Evolutionary conservation across 78 protist genomes (phyloP), one percentile per base, ranked within the genome.

Genomic region (Thecamonas trahens): DNA sequence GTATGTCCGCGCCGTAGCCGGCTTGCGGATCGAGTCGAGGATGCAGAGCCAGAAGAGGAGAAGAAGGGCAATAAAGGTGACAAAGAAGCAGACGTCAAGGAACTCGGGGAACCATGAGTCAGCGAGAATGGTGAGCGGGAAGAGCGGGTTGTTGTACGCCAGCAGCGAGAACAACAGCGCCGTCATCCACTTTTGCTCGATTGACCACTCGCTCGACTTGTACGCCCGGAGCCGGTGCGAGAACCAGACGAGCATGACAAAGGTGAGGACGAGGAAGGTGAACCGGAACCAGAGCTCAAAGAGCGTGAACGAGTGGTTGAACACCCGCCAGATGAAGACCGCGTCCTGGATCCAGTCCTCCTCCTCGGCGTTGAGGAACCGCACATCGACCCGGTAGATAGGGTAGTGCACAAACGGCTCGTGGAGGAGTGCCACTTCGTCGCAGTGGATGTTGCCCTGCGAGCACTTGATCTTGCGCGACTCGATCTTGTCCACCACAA

Each of bases 211-310:
- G 47, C 28, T 8, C 58, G 18, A 62, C 47, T 7, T 3, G 67
- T 29, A 38, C 47, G 3, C 7, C 20, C 67, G 67, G 18, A 62
- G 38, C 20, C 7, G 8, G 18, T 11, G 15, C 29, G 7, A 4
- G 26, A 9, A 7, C 18, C 4, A n/a, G 15, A 8, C 38, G 29
- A 62, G 4, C 28, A 38, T 26, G 15, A 7, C 47, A 38, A 62
- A 62, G 20, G 67, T 62, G 28, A 7, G 26, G 15, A 62, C 15
- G 18, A 62, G 67, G 67, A 62, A 62, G 29, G 8, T 8, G 47
- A 62, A 62, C 29, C 67, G 38, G 58, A 32, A 62, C 67, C 67
- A 62, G 50, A 62, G 29, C 67, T 62, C 67, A 62, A 62, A 62
- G 20, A 39, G 58, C 32, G 67, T 62, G 22, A 50, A 50, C 34